Evolutionary conservation across 768 basidiomycete genomes (phyloP).

Genomic region (Serendipita sp.): DNA sequence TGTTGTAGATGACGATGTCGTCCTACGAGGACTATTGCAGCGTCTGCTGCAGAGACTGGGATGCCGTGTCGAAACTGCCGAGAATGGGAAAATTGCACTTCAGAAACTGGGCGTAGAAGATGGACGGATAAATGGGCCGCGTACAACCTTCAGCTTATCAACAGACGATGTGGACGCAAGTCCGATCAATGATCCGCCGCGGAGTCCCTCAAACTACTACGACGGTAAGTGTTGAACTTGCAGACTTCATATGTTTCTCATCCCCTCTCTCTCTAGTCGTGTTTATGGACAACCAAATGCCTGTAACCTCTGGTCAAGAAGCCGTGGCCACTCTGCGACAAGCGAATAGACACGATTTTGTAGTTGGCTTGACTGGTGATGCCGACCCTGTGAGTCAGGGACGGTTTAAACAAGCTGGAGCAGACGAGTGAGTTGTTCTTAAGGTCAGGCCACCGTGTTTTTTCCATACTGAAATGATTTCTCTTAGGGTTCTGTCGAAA

Average conservation of each 20-base stretch:
- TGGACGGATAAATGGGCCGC: not conserved
- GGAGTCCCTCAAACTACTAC: not conserved
- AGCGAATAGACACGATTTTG: not conserved
- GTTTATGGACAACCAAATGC: not conserved
- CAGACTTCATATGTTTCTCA: not conserved
- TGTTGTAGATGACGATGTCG: conserved; percentile 7
- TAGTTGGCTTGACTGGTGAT: not conserved
- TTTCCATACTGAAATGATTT: not conserved
- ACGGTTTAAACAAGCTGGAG: not conserved
- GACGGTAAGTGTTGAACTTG: not conserved
- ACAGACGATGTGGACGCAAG: too few relatives aligned
- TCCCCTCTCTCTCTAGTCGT: not conserved
- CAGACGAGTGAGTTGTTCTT: not conserved
- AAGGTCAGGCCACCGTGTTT: not conserved
- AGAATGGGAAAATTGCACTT: conserved; percentile 16
- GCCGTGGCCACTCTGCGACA: not conserved
- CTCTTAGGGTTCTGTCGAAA: not conserved
- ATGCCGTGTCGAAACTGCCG: conserved; percentile 14
- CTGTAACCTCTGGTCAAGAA: not conserved
- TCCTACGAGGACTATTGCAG: conserved; percentile 15
- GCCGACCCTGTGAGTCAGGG: not conserved
- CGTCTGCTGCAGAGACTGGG: conserved; percentile 17
- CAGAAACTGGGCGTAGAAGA: conserved; percentile 7
- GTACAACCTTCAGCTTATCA: too few relatives aligned
- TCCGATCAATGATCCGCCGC: too few relatives aligned